Conservation (phyloP, 345 rosid species). For the Salix arbutifolia region DNA sequence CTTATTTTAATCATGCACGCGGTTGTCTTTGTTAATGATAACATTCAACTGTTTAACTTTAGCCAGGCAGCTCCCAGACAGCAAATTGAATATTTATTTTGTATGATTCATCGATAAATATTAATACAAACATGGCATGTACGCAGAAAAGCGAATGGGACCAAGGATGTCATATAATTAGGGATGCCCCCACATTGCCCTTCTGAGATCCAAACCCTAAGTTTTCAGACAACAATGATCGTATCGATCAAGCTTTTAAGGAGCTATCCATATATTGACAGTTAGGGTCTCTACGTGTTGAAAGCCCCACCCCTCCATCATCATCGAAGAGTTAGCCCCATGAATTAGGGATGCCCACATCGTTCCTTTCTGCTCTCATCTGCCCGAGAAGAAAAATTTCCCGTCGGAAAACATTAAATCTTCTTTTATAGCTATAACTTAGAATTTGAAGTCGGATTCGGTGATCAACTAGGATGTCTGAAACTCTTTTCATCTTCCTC, state of each 20-base stretch:
- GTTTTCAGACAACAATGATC: conserved; percentile 40
- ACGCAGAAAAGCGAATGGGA: conserved; percentile 3
- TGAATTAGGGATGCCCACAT: no score
- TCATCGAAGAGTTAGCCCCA: conserved; percentile 11
- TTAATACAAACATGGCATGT: neutral
- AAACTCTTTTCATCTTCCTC: neutral
- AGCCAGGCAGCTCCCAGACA: neutral
- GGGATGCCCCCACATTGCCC: conserved; percentile 33
- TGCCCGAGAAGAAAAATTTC: conserved; percentile 8
- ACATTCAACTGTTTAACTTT: neutral
- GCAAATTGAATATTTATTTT: neutral
- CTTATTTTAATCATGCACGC: no score
- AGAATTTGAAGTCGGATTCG: conserved; percentile 21
- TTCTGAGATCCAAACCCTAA: conserved; percentile 45
- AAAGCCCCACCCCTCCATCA: conserved; percentile 18
- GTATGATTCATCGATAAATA: neutral
- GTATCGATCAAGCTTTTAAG: conserved; percentile 37
- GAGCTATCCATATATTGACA: conserved; percentile 34
- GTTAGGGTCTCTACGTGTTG: conserved; percentile 25
- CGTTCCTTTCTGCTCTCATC: conserved; percentile 19
- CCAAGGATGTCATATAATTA: conserved; percentile 19
- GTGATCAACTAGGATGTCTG: conserved; percentile 19
- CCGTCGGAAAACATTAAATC: neutral
- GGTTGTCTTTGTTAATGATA: neutral
- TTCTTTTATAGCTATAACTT: neutral